Evolutionary conservation across 768 basidiomycete species (phyloP), one percentile per base, ranked within the genome.

Genomic region (Phanerochaete sordida): DNA sequence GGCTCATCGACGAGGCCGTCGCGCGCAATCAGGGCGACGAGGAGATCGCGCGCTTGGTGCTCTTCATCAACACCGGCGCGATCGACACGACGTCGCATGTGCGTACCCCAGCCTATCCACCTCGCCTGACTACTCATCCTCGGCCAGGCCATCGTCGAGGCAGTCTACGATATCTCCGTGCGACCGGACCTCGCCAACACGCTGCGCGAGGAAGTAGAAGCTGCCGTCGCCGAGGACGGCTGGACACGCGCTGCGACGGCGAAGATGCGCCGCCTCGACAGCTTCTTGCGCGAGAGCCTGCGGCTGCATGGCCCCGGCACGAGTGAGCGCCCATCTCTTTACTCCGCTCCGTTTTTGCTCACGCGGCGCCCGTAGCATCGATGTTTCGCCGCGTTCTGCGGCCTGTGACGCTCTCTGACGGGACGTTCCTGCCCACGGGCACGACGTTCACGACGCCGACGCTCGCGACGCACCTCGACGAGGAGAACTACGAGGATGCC

Each of bases 391-490:
- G 66, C 37, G 72, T 72, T 1, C 8, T 71, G 56, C 60, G 66
- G 26, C 72, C 73, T 9, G 69, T 74, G 64, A 76, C 73, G 1
- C 75, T 83, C 57, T 78, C 77, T 2, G 74, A 82, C 64, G 80
- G 79, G 5, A 76, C 74, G 1, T 61, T 64, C 45, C 63, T 82
- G 12, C 79, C 79, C 3, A 66, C 69, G 33, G 78, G 77, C 2
- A 73, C 75, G 0, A 66, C 71, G 33, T 58, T 81, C 11, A 64
- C 68, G 9, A 66, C 74, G 2, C 65, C 77, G 1, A 43, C 65
- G 13, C 58, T 58, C 19, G 66, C 69, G 7, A 70, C 70, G 43
- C 79, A 81, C 53, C 48, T 24, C 26, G 67, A 70, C 52, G 61
- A 69, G 59, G 57, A 53, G 12, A 56, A 73, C 43, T 79, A 78